Evolutionary conservation across 441 rosid genomes (phyloP).

Genomic region (Adansonia rubrostipa): DNA sequence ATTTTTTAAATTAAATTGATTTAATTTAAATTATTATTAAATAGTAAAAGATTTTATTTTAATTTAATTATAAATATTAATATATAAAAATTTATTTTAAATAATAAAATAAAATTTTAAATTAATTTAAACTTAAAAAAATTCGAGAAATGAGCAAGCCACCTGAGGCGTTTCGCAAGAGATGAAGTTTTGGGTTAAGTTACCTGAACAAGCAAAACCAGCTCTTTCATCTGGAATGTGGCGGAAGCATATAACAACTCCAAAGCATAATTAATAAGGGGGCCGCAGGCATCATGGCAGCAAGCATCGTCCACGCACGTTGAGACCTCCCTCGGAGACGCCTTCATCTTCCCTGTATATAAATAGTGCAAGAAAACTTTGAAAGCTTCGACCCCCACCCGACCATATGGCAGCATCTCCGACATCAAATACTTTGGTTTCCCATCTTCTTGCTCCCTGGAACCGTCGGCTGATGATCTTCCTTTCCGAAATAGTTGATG

Average conservation of each 20-base stretch:
- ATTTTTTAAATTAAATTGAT: too few relatives aligned
- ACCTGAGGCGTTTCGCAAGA: too few relatives aligned
- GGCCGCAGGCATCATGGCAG: conserved; percentile 39
- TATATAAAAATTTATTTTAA: too few relatives aligned
- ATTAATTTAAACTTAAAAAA: too few relatives aligned
- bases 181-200: neutral
- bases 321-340: conserved; percentile 36
- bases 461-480: neutral
- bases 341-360: conserved; percentile 39
- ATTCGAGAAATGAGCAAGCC: too few relatives aligned
- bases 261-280: conserved; percentile 38
- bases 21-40: too few relatives aligned
- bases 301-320: conserved; percentile 36
- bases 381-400: conserved; percentile 41
- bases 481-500: conserved; percentile 34
- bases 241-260: conserved; percentile 46
- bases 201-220: conserved; percentile 44
- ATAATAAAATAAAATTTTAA: too few relatives aligned
- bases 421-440: conserved; percentile 39
- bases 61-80: too few relatives aligned
- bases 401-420: conserved; percentile 35
- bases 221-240: conserved; percentile 38
- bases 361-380: conserved; percentile 37
- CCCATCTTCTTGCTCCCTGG: neutral
- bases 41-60: too few relatives aligned